A percentile compares a stretch with the other conserved stretches of the same genome.
Conservation (phyloP, 2,329 filamentous ascomycete genomes). For the Diplodia sapinea region DNA sequence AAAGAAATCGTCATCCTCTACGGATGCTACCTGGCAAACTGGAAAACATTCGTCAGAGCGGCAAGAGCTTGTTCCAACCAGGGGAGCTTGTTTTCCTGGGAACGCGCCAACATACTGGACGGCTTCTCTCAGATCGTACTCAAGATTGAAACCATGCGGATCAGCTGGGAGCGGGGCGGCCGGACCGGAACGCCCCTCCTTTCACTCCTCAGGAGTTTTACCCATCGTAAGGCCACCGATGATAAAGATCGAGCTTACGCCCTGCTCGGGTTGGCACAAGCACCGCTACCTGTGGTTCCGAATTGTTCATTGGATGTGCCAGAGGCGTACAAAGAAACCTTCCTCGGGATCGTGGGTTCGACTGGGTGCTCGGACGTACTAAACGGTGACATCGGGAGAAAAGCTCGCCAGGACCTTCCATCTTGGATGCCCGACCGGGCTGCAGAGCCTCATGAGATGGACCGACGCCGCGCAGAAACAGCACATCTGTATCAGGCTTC, state of each 20-base stretch:
- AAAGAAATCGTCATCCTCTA: background rate
- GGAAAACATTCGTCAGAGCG: background rate
- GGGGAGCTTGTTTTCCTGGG: too few relatives aligned
- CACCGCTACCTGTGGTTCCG: background rate
- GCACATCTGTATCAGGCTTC: background rate
- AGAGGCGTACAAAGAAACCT: background rate
- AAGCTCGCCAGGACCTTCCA: background rate
- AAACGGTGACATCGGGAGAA: background rate
- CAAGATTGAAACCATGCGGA: background rate
- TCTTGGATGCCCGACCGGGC: background rate
- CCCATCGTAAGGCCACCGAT: background rate
- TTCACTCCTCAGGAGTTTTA: background rate
- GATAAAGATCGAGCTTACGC: background rate
- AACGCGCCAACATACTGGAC: too few relatives aligned
- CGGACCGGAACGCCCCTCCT: background rate
- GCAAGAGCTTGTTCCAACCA: background rate
- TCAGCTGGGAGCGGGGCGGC: background rate
- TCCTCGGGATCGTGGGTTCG: background rate
- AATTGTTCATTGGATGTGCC: background rate
- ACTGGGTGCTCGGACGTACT: background rate
- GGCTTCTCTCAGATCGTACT: background rate
- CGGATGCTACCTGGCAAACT: background rate
- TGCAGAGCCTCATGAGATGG: accelerated
- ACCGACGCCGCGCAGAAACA: background rate
- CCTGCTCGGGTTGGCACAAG: background rate